Base-by-base conservation (phyloP, 2,329 filamentous ascomycete genomes). In the Setomelanomma holmii region DNA sequence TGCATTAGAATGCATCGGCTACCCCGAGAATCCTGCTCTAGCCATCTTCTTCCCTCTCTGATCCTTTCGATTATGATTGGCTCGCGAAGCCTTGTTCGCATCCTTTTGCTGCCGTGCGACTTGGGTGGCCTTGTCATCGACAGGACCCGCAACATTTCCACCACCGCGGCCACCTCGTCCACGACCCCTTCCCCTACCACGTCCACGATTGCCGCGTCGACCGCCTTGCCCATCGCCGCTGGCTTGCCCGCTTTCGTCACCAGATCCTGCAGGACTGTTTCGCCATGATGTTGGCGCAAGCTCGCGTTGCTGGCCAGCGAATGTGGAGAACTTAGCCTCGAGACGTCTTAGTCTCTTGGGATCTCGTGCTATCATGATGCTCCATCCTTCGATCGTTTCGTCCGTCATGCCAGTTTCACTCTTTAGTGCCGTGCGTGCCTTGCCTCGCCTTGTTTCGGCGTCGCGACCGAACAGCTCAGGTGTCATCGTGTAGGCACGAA, bases 361-460 rank as follows among this genome's bases (percentile, higher is more conserved):
- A 63, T 93, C 89, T 24, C 93, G 84, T 11, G 80, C 78, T 6
- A 97, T 76, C 90, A 98, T 96, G 42, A 96, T 78, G 0, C 85
- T 91, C 93, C 93, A 99, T 4, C 95, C 95, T 75, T 98, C 95
- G 27, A 99, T 89, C 2, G 89, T 87, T 75, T 98, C 93, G 63
- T 98, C 93, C 0, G 91, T 92, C 91, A 97, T 91, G 4, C 88
- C 88, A 1, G 91, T 96, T 53, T 92, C 87, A 19, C 83, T 82
- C 61, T 87, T 89, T 42, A 99, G 72, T 27, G 83, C 83, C 5
- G 74, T 75, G 34, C 95, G 82, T 1, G 82, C 78, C 19, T 82
- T 80, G 0, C 88, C 81, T 55, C 89, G 81, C 46, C 91, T 82
- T 0, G 89, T 91, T 4, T 83, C 82, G 1, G 86, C 82, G 53